phyloP scores from a whole-genome alignment of 768 basidiomycete genomes.

The Suillus weaverae region DNA sequence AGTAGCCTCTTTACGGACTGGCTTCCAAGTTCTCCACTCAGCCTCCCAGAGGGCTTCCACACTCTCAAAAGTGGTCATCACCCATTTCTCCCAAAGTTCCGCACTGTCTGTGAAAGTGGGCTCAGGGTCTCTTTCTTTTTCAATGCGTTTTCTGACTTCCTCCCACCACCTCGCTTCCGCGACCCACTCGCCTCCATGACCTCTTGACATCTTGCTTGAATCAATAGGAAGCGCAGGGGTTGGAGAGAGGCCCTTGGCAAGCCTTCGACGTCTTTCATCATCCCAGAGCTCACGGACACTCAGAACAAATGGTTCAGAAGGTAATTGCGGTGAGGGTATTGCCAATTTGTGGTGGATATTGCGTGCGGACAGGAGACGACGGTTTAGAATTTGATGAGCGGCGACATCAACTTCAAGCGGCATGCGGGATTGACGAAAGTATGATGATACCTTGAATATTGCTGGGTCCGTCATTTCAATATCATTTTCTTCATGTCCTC shows the following conservation, averaged over 20 bases:
- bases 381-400: conserved; percentile 84
- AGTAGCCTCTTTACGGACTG: conserved; percentile 21
- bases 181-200: conserved; percentile 61
- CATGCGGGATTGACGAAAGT: conserved; percentile 66
- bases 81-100: conserved; percentile 64
- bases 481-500: conserved; percentile 38
- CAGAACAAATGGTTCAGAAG: conserved; percentile 74
- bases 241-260: conserved; percentile 64
- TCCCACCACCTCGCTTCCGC: conserved; percentile 77
- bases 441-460: conserved; percentile 50
- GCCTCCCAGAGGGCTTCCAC: conserved; percentile 83
- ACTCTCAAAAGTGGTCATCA: conserved; percentile 90
- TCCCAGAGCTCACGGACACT: conserved; percentile 96
- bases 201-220: conserved; percentile 62
- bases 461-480: conserved; percentile 13
- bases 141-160: conserved; percentile 63
- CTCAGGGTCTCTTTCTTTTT: conserved; percentile 39
- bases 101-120: conserved; percentile 22
- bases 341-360: conserved; percentile 62
- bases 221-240: conserved; percentile 74
- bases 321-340: conserved; percentile 54
- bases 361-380: conserved; percentile 62
- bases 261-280: conserved; percentile 82
- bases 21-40: conserved; percentile 57
- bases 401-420: conserved; percentile 82